Base-by-base conservation (phyloP, 805 yeast species). In the Candida sonorensis region DNA sequence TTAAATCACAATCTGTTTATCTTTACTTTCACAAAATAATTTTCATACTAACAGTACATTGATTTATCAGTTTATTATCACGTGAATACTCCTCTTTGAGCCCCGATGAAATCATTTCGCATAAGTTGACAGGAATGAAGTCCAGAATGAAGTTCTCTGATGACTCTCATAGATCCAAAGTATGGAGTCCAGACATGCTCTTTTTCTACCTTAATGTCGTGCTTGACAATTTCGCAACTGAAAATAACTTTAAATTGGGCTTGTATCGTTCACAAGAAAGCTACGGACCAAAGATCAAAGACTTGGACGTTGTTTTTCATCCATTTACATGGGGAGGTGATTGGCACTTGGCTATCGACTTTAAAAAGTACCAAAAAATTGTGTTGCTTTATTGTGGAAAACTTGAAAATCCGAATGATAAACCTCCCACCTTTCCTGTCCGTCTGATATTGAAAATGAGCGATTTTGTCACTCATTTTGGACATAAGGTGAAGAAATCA, bases 271-370 rank as follows among this genome's bases (percentile, higher is more conserved):
- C 45, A 4, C 27, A 20, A 3, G 35, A 37, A 7, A 37, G 46
- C 26, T 56, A 39, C 36, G 62, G 62, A 1, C 62, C 63, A 1
- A 46, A 40, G 23, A 26, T 24, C 1, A 29, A 35, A 8, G 36
- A 28, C 9, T 31, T 41, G 11, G 50, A 45, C n/a, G 26, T 55
- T 15, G 35, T 48, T 7, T 45, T 57, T 27, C 57, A 51, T 30
- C 63, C 63, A 4, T 55, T 58, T 23, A 32, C 29, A 13, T 54
- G 55, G 53, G 42, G 41, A 10, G 44, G 45, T 17, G 46, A 53
- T 24, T 58, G 62, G 62, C 59, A 58, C 37, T 34, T 58, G 13
- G 61, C 59, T 1, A 36, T 57, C 15, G 59, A 52, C 14, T 50
- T 57, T 27, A 41, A 40, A 22, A 31, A 42, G 8, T 33, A 35